A percentile compares a stretch with the other conserved stretches of the same genome.
Evolutionary conservation across 371 early-diverging fungal genomes (phyloP).

Genomic region (Mortierella sp.): DNA sequence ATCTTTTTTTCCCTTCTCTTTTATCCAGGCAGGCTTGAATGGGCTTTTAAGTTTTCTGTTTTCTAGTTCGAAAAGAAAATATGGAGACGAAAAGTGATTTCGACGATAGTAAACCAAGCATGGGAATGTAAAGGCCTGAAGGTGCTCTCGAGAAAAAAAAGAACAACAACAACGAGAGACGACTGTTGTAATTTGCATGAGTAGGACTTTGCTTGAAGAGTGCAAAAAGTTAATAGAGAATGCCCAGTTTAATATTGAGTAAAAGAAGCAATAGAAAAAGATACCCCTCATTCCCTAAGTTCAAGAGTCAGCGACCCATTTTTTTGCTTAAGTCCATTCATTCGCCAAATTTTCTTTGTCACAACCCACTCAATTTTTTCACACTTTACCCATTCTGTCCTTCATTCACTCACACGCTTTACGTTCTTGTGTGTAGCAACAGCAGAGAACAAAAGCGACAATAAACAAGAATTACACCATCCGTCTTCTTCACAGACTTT

Average conservation of each 20-base stretch:
- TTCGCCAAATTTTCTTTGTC: background rate
- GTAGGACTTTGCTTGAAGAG: background rate
- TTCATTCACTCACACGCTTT: background rate
- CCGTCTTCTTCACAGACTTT: background rate
- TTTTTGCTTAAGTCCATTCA: background rate
- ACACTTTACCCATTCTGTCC: background rate
- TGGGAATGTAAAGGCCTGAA: background rate
- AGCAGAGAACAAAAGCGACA: background rate
- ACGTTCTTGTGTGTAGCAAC: background rate
- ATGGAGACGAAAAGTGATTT: background rate
- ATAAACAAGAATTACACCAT: background rate
- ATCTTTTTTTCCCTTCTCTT: background rate
- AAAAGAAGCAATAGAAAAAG: background rate
- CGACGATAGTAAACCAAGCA: background rate
- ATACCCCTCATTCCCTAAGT: constrained; percentile 3
- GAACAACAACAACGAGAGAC: no score
- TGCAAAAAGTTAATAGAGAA: background rate
- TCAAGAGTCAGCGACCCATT: background rate
- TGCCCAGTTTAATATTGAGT: background rate
- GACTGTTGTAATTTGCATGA: background rate
- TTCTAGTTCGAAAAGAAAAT: background rate
- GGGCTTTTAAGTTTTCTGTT: background rate
- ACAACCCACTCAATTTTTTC: background rate
- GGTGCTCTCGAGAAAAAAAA: background rate
- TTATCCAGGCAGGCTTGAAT: background rate